Evolutionary conservation across 495 filamentous ascomycete species (phyloP).

Genomic region (Penicillium riverlandense): DNA sequence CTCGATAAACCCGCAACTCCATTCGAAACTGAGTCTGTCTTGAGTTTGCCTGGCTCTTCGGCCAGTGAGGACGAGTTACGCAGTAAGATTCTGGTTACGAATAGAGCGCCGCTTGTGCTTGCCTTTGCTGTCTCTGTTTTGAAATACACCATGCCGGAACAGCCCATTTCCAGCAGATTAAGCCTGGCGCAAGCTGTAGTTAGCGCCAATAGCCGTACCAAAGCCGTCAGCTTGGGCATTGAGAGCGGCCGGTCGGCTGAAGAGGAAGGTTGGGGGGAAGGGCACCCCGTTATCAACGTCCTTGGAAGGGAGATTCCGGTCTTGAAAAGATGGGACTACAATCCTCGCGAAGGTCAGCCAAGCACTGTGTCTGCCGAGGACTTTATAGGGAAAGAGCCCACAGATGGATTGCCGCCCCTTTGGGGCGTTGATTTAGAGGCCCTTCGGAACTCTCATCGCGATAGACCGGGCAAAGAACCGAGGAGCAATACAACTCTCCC

Average conservation of each 20-base stretch:
- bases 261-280: constrained; percentile 65
- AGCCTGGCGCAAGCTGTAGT: constrained; percentile 76
- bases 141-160: constrained; percentile 73
- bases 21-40: constrained; percentile 54
- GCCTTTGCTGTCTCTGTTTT: constrained; percentile 70
- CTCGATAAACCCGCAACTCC: constrained; percentile 34
- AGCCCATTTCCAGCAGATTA: constrained; percentile 72
- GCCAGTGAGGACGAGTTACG: constrained; percentile 53
- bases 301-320: constrained; percentile 67
- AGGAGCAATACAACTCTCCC: constrained; percentile 37
- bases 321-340: constrained; percentile 70
- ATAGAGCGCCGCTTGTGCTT: constrained; percentile 72
- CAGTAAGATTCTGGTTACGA: constrained; percentile 56
- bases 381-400: constrained; percentile 12
- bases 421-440: constrained; percentile 78
- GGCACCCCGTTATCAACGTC: constrained; percentile 62
- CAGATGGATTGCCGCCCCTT: constrained; percentile 38
- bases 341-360: constrained; percentile 45
- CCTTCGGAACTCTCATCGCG: constrained; percentile 35
- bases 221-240: constrained; percentile 67
- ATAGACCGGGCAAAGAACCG: constrained; percentile 6
- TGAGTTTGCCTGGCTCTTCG: constrained; percentile 49
- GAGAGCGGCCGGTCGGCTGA: constrained; percentile 60
- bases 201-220: constrained; percentile 66
- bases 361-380: constrained; percentile 3